A percentile compares a stretch with the other conserved stretches of the same genome.
Evolutionary conservation across 2,329 filamentous ascomycete genomes (phyloP).

Genomic region (Periconia sp.): DNA sequence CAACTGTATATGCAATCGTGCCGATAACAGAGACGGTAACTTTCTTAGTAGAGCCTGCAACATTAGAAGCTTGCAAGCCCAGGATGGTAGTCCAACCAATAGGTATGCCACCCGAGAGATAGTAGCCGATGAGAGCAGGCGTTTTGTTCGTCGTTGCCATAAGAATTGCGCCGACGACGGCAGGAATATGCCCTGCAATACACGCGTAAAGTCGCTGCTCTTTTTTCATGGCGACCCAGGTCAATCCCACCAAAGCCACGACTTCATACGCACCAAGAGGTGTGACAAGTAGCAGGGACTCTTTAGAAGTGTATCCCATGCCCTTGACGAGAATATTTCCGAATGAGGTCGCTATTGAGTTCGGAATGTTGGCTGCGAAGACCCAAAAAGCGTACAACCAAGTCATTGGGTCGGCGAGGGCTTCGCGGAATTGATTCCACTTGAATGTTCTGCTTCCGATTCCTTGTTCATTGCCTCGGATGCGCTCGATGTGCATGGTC

Average conservation of each 20-base stretch:
- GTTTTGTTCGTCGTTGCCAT: slow-evolving; percentile 48
- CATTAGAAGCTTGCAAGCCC: slow-evolving; percentile 38
- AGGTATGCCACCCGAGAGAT: slow-evolving; percentile 47
- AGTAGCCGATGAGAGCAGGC: slow-evolving; percentile 45
- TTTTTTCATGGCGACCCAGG: slow-evolving; percentile 46
- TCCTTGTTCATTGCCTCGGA: slow-evolving; percentile 45
- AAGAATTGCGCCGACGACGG: slow-evolving; percentile 45
- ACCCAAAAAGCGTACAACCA: slow-evolving; percentile 46
- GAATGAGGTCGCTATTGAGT: slow-evolving; percentile 47
- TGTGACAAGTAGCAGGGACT: slow-evolving; percentile 46
- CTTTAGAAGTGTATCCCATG: slow-evolving; percentile 42
- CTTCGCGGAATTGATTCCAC: slow-evolving; percentile 42
- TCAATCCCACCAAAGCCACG: slow-evolving; percentile 44
- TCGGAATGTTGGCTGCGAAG: slow-evolving; percentile 47
- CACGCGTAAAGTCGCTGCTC: slow-evolving; percentile 43
- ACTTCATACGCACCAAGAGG: slow-evolving; percentile 48
- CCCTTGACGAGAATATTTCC: slow-evolving; percentile 47
- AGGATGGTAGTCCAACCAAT: slow-evolving; percentile 50
- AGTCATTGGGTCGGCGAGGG: slow-evolving; percentile 42
- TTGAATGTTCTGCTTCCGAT: slow-evolving; percentile 45
- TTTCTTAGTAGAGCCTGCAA: slow-evolving; percentile 46
- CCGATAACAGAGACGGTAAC: slow-evolving; percentile 42
- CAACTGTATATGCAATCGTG: slow-evolving; percentile 45
- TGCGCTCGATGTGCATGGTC: slow-evolving; percentile 37
- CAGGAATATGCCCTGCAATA: slow-evolving; percentile 44